A percentile compares a stretch with the other conserved stretches of the same genome.
Conservation (phyloP, 2,329 filamentous ascomycete genomes). For the Venturia aucupariae region DNA sequence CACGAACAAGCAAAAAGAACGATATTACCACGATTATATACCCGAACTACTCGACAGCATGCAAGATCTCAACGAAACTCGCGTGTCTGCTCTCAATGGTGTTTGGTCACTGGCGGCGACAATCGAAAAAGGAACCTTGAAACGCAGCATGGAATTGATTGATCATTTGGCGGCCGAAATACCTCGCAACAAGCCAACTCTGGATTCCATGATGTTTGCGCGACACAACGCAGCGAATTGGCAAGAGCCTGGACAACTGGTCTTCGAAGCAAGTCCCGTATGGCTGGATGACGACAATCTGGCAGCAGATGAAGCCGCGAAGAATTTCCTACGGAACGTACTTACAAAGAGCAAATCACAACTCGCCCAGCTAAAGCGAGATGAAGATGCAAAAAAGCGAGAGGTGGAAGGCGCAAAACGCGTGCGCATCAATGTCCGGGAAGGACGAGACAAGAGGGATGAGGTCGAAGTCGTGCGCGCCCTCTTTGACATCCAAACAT, state of each 20-base stretch:
- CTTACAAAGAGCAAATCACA: slow-evolving; percentile 83
- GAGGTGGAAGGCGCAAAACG: slow-evolving; percentile 74
- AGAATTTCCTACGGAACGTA: slow-evolving; percentile 84
- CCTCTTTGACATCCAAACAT: slow-evolving; percentile 78
- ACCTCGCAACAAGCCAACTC: slow-evolving; percentile 71
- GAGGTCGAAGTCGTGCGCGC: slow-evolving; percentile 76
- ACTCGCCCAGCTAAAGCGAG: slow-evolving; percentile 67
- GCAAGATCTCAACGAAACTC: slow-evolving; percentile 87
- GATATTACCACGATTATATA: slow-evolving; percentile 94
- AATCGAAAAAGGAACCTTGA: slow-evolving; percentile 71
- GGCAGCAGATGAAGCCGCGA: slow-evolving; percentile 76
- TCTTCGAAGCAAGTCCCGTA: slow-evolving; percentile 88
- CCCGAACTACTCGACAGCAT: slow-evolving; percentile 75
- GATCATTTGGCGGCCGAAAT: slow-evolving; percentile 72
- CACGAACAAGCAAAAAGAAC: slow-evolving; percentile 94
- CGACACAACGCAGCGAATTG: slow-evolving; percentile 71
- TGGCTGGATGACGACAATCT: slow-evolving; percentile 92
- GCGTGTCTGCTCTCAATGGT: slow-evolving; percentile 71
- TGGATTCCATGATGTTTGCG: slow-evolving; percentile 98
- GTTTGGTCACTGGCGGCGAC: slow-evolving; percentile 75
- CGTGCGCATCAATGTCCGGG: slow-evolving; percentile 64
- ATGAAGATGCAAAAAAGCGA: slow-evolving; percentile 75
- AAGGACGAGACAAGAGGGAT: slow-evolving; percentile 80
- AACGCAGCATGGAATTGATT: slow-evolving; percentile 62
- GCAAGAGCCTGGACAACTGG: slow-evolving; percentile 75